These are phyloP conservation scores for Tarenaya hassleriana DNA, from an alignment of 345 rosid genomes.

Conservation along the genomic window DNA sequence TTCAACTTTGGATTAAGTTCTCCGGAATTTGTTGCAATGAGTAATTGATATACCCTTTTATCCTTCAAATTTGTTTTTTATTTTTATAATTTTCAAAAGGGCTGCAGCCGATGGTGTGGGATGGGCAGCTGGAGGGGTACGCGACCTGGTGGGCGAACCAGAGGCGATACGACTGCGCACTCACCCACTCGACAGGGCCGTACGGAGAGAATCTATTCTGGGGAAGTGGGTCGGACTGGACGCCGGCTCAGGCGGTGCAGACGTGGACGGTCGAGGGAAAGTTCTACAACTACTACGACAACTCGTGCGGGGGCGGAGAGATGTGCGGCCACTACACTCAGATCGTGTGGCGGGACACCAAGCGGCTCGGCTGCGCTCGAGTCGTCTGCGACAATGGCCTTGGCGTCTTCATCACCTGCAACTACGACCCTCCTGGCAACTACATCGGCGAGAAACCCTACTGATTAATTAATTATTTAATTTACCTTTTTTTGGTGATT, in stretches of 20 bases:
- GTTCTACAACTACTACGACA: conserved; percentile 46
- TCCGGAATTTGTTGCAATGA: neutral
- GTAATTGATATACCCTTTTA: neutral
- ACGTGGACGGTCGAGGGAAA: conserved; percentile 61
- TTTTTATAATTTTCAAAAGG: conserved; percentile 23
- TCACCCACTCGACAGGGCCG: conserved; percentile 72
- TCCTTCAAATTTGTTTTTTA: neutral
- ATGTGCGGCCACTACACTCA: conserved; percentile 90
- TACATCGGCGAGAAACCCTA: conserved; percentile 76
- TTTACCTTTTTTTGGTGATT: conserved; percentile 13
- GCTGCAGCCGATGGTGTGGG: conserved; percentile 57
- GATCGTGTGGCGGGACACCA: conserved; percentile 62
- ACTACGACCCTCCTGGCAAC: conserved; percentile 93
- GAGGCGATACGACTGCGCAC: conserved; percentile 53
- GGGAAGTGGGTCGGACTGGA: conserved; percentile 80
- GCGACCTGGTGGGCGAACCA: conserved; percentile 53
- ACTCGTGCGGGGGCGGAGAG: conserved; percentile 41
- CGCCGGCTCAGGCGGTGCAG: conserved; percentile 52
- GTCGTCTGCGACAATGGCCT: conserved; percentile 41
- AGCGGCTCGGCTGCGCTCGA: conserved; percentile 66
- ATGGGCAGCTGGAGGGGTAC: conserved; percentile 37
- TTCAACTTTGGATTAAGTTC: too few relatives aligned
- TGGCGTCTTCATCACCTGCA: conserved; percentile 79
- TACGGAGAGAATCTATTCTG: conserved; percentile 89
- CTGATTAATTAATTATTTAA: too few relatives aligned